These are phyloP conservation scores for Astrephomene gubernaculifera DNA, from an alignment of 139 green algal species.

Conservation along the genomic window DNA sequence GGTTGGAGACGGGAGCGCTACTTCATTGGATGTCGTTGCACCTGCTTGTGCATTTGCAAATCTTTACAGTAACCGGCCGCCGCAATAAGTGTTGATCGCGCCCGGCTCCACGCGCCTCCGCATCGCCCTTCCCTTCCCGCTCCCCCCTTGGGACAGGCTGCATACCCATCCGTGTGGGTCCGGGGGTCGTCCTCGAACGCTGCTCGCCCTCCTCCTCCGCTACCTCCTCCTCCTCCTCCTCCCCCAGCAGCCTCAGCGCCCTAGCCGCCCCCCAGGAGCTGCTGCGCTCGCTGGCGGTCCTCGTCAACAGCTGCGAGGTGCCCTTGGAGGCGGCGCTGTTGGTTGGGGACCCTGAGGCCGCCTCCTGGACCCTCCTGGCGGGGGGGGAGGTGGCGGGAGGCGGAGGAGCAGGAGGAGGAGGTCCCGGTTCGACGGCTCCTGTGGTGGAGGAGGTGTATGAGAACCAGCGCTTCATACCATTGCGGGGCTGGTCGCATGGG, in stretches of 20 bases:
- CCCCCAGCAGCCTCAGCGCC: too few species aligned
- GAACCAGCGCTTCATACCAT: conserved; percentile 83
- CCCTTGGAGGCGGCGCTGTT: conserved; percentile 69
- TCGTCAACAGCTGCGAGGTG: conserved; percentile 78
- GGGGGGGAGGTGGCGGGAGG: conserved; percentile 17
- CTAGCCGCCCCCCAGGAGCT: conserved; percentile 52
- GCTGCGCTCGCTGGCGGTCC: conserved; percentile 78
- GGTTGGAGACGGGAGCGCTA: too few species aligned
- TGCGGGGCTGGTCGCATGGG: conserved; percentile 63
- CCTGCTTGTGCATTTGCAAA: too few species aligned
- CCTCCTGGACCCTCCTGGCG: conserved; percentile 52
- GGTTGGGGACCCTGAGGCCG: conserved; percentile 27
- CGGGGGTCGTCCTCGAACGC: conserved; percentile 70
- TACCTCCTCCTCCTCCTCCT: too few species aligned
- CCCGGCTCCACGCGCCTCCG: too few species aligned
- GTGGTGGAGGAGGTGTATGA: conserved; percentile 88
- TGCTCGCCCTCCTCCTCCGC: too few species aligned
- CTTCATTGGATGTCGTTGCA: too few species aligned
- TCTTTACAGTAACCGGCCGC: too few species aligned
- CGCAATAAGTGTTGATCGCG: too few species aligned
- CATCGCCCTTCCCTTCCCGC: background rate
- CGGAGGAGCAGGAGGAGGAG: background rate
- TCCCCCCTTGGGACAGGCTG: conserved; percentile 36
- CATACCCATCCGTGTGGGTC: conserved; percentile 39
- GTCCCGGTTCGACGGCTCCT: background rate